A percentile compares a stretch with the other conserved stretches of the same genome.
Evolutionary conservation across 495 filamentous ascomycete genomes (phyloP).

Genomic region (Poronia punctata): DNA sequence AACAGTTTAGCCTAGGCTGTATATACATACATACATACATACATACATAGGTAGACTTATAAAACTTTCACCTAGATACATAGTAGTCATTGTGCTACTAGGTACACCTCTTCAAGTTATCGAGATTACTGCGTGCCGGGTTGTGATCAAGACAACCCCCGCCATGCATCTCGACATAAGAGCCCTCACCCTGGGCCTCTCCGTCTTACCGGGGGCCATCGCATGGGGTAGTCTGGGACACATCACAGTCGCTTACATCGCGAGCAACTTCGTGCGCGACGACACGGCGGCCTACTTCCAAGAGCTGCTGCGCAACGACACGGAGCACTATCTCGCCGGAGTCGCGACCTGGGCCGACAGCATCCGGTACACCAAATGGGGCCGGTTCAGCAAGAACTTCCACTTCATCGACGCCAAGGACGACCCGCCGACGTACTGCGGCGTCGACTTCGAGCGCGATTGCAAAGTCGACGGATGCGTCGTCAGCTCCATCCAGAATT

Average conservation of each 20-base stretch:
- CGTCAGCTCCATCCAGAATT: slow-evolving; percentile 54
- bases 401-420: slow-evolving; percentile 71
- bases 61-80: no score
- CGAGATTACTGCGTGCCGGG: no score
- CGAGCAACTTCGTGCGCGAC: slow-evolving; percentile 36
- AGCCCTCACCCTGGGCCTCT: slow-evolving; percentile 16
- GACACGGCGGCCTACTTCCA: slow-evolving; percentile 37
- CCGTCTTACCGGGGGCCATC: slow-evolving; percentile 23
- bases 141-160: no score
- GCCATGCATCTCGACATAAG: slow-evolving; percentile 18
- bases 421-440: slow-evolving; percentile 51
- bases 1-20: no score
- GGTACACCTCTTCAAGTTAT: no score
- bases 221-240: slow-evolving; percentile 49
- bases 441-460: slow-evolving; percentile 53
- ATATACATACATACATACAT: no score
- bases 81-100: no score
- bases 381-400: slow-evolving; percentile 49
- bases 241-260: slow-evolving; percentile 52
- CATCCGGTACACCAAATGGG: slow-evolving; percentile 51
- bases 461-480: slow-evolving; percentile 56
- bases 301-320: slow-evolving; percentile 35
- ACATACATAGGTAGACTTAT: no score
- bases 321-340: slow-evolving; percentile 48
- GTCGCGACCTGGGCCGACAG: slow-evolving; percentile 61